Evolutionary conservation across 331 rosid species (phyloP), one percentile per base, ranked within the genome.

Genomic region (Acacia concinna): DNA sequence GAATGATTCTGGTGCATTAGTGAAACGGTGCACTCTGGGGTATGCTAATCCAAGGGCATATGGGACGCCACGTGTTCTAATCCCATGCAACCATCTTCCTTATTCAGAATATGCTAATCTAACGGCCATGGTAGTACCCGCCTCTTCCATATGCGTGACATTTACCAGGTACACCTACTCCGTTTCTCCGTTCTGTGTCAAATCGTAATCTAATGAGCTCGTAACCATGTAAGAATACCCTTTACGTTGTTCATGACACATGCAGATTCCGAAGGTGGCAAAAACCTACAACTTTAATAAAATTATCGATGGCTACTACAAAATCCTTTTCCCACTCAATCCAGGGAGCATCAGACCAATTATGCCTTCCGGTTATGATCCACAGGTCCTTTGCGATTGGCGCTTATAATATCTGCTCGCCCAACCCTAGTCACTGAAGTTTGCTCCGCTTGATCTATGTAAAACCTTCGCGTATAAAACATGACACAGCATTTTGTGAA

Each of bases 301-400:
- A 54, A 95, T 88, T 8, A 88, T 91, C 97, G 99, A 90, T 78
- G 97, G 97, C 46, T 95, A 95, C 79, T 95, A 91, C 88, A 90
- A 88, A 47, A 87, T 63, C 35, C 89, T 91, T 4, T 95, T 91
- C 27, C 98, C 97, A 34, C 91, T 95, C 11, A 95, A 92, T 84
- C 97, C 97, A 6, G 97, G 98, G 64, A 51, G 84, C 85, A 95
- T 95, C 78, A 86, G 85, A 77, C 98, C 97, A 2, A 62, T 81
- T 35, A 83, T 87, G 78, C 98, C 98, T 18, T 71, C 80, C 0
- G 85, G 86, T 67, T 88, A 82, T 11, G 88, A 85, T 46, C 90
- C 86, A 70, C 74, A 84, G 78, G 75, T 32, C 59, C 96, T 91
- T 28, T 65, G 74, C 46, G n/a, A n/a, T 37, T 37, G 0, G 41